These are phyloP conservation scores for Ilex paraguariensis DNA, from an alignment of 305 asterid genomes.

Conservation along the genomic window DNA sequence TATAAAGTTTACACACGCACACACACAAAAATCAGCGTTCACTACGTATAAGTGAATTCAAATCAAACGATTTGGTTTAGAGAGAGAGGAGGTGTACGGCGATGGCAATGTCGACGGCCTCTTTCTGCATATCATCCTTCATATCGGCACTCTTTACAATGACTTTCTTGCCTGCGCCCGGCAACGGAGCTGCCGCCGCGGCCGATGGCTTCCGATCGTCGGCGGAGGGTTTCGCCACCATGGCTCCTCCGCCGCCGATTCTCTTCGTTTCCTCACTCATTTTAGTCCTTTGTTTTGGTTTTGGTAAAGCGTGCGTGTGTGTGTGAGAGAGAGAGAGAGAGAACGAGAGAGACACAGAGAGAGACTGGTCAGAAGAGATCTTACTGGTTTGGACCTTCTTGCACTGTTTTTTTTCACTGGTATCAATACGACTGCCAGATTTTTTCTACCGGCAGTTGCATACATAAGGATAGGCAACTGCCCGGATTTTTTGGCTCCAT, in stretches of 20 bases:
- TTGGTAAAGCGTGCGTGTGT: neutral
- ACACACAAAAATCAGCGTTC: neutral
- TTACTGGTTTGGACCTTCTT: too few relatives aligned
- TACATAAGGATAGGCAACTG: too few relatives aligned
- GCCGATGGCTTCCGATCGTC: constrained; percentile 58
- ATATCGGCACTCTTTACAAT: constrained; percentile 86
- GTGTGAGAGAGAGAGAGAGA: too few relatives aligned
- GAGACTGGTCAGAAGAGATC: too few relatives aligned
- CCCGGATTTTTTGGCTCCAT: too few relatives aligned
- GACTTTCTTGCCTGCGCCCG: constrained; percentile 50
- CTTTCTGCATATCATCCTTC: constrained; percentile 88
- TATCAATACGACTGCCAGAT: too few relatives aligned
- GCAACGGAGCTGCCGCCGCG: constrained; percentile 20
- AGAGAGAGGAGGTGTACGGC: constrained; percentile 38
- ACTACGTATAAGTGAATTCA: neutral
- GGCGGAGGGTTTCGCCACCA: constrained; percentile 30
- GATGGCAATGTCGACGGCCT: constrained; percentile 83
- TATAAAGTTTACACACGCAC: constrained; percentile 13
- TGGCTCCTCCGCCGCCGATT: constrained; percentile 51
- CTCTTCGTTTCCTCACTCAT: constrained; percentile 78
- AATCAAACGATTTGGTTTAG: constrained; percentile 1
- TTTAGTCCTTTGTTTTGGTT: constrained; percentile 5
- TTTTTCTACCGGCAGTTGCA: too few relatives aligned
- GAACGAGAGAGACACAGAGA: too few relatives aligned
- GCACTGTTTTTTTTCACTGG: too few relatives aligned